A percentile compares a stretch with the other conserved stretches of the same genome.
phyloP scores from a whole-genome alignment of 2,329 filamentous ascomycete genomes.

The Nannizziopsis barbatae region DNA sequence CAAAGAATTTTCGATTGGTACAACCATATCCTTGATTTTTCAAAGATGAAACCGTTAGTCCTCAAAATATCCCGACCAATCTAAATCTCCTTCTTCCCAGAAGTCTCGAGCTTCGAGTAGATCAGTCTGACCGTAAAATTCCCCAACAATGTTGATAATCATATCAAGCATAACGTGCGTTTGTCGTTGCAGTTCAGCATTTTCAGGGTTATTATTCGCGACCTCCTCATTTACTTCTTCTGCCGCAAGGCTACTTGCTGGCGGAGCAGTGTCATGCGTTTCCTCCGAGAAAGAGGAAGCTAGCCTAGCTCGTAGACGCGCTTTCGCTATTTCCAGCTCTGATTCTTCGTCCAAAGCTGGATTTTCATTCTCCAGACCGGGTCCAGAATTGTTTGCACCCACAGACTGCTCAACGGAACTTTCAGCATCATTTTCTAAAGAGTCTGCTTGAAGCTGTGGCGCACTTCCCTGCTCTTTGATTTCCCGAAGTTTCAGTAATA shows the following conservation, averaged over 20 bases:
- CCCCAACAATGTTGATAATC: constrained; percentile 77
- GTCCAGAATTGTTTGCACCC: not conserved
- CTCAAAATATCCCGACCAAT: not conserved
- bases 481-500: constrained; percentile 35
- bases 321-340: constrained; percentile 41
- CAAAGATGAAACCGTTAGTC: not conserved
- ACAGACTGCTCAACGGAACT: not conserved
- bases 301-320: constrained; percentile 35
- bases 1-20: no score
- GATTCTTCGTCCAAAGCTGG: constrained; percentile 12
- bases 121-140: constrained; percentile 82
- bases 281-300: constrained; percentile 1
- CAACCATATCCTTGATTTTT: no score
- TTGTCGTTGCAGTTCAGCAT: constrained; percentile 23
- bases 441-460: constrained; percentile 20
- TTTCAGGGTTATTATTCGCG: constrained; percentile 19
- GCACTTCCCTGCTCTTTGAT: constrained; percentile 24
- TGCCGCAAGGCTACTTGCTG: constrained; percentile 32
- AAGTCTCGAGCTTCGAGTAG: constrained; percentile 60
- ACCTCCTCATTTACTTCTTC: constrained; percentile 20
- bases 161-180: constrained; percentile 69
- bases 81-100: constrained; percentile 30
- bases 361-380: not conserved
- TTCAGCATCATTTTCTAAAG: constrained; percentile 12
- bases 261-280: constrained; percentile 28